Evolutionary conservation across 176 grass and related monocot genomes (phyloP), one percentile per base, ranked within the genome.

Genomic region (Rhynchospora breviuscula): DNA sequence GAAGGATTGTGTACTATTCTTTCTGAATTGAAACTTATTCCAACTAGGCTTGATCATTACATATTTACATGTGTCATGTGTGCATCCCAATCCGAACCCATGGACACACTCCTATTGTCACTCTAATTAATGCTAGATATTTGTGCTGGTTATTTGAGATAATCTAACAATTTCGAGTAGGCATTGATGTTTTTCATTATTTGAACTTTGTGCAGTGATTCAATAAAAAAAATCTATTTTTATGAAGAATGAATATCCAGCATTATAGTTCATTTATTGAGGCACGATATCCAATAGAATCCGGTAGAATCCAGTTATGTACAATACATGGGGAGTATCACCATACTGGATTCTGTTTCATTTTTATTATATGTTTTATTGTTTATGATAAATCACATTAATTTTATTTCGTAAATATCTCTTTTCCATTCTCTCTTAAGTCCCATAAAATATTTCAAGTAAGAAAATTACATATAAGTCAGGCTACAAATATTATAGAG

Each of bases 271-370:
- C 69, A 73, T 73, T 73, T 23, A 49, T 81, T 62, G 59, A 43
- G 57, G 79, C 79, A 64, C 59, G 43, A 17, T 45, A 63, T 81
- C 31, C 79, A 81, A 64, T 59, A 8, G 79, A 81, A 81, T 81
- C 59, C 79, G 48, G 18, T 64, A 35, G 54, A 81, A 62, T 62
- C 60, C 68, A 64, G 46, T 43, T 81, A 59, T 17, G 15, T 46
- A 7, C 57, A 81, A 17, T 43, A 62, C 46, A 19, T 19, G 77
- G 59, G 15, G 14, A 18, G 21, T 31, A 80, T 80, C 47, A 44
- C 56, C 23, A 62, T 29, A 80, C 48, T 35, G n/a, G 78, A 80
- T 60, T 79, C 54, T 61, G 54, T 56, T 43, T 43, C 76, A 31
- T 43, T 40, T 67, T 35, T 18, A 70, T 45, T 44, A 67, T 40